Evolutionary conservation across 805 yeast genomes (phyloP).

Genomic region (Starmera caribaea): DNA sequence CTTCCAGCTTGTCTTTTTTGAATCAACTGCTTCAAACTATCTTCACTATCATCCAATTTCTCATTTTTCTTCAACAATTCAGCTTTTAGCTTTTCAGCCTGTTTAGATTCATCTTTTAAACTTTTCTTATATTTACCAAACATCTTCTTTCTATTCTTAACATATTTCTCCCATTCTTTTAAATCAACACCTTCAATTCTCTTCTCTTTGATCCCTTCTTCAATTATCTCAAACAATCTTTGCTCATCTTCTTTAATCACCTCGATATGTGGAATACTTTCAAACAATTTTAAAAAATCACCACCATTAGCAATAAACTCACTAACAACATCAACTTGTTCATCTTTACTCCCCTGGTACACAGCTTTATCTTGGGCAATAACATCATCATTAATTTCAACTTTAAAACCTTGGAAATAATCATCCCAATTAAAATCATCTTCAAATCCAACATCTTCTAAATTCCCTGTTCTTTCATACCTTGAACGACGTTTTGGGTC

Average conservation of each 20-base stretch:
- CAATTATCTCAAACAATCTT: constrained; percentile 42
- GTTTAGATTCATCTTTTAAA: constrained; percentile 54
- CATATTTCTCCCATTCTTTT: constrained; percentile 41
- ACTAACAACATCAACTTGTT: constrained; percentile 49
- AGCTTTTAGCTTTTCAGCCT: constrained; percentile 41
- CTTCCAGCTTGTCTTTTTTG: constrained; percentile 33
- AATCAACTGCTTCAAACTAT: constrained; percentile 39
- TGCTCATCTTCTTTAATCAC: constrained; percentile 48
- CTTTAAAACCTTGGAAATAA: constrained; percentile 37
- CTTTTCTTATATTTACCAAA: constrained; percentile 39
- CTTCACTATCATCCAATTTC: constrained; percentile 21
- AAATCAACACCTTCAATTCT: constrained; percentile 11
- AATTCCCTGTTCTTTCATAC: constrained; percentile 65
- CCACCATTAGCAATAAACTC: constrained; percentile 53
- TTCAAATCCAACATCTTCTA: constrained; percentile 31
- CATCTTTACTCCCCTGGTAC: constrained; percentile 58
- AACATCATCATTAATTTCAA: constrained; percentile 47
- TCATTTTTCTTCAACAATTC: constrained; percentile 24
- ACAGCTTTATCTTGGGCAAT: constrained; percentile 58
- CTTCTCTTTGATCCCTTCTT: constrained; percentile 27
- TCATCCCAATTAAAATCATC: constrained; percentile 48
- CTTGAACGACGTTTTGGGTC: constrained; percentile 45
- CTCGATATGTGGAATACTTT: constrained; percentile 70
- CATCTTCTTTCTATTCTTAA: constrained; percentile 35
- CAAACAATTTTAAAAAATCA: constrained; percentile 61